Conservation (phyloP, 495 filamentous ascomycete species). For the Friedmanniomyces simplex region DNA sequence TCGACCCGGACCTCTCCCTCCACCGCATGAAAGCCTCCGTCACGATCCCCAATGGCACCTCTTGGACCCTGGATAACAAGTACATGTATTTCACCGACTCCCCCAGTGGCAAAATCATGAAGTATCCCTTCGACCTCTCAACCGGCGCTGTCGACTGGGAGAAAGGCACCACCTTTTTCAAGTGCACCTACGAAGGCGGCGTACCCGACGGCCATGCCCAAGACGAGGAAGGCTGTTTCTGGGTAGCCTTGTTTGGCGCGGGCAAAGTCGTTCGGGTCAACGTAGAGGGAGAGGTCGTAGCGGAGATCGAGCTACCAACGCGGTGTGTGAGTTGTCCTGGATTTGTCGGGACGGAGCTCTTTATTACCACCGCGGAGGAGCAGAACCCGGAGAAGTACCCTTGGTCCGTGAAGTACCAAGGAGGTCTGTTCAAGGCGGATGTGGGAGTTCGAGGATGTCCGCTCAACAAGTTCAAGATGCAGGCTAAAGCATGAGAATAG, state of each 20-base stretch:
- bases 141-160: slow-evolving; percentile 46
- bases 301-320: slow-evolving; percentile 31
- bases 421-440: slow-evolving; percentile 31
- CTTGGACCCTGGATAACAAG: slow-evolving; percentile 55
- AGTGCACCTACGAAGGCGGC: slow-evolving; percentile 32
- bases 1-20: slow-evolving; percentile 50
- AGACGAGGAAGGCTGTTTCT: slow-evolving; percentile 34
- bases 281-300: slow-evolving; percentile 29
- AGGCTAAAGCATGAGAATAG: slow-evolving; percentile 4
- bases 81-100: slow-evolving; percentile 76
- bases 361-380: slow-evolving; percentile 32
- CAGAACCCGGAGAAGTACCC: slow-evolving; percentile 27
- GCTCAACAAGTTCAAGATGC: slow-evolving; percentile 15
- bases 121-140: slow-evolving; percentile 59
- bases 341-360: slow-evolving; percentile 31
- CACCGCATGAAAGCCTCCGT: slow-evolving; percentile 51
- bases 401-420: slow-evolving; percentile 24
- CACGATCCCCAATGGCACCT: slow-evolving; percentile 80
- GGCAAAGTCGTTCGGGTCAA: slow-evolving; percentile 29
- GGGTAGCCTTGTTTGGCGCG: slow-evolving; percentile 30
- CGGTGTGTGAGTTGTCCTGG: slow-evolving; percentile 30
- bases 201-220: slow-evolving; percentile 39
- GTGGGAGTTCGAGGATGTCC: slow-evolving; percentile 28
- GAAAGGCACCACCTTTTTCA: slow-evolving; percentile 59
- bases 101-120: slow-evolving; percentile 57